Conservation (phyloP, 345 rosid species). For the Mercurialis annua region DNA sequence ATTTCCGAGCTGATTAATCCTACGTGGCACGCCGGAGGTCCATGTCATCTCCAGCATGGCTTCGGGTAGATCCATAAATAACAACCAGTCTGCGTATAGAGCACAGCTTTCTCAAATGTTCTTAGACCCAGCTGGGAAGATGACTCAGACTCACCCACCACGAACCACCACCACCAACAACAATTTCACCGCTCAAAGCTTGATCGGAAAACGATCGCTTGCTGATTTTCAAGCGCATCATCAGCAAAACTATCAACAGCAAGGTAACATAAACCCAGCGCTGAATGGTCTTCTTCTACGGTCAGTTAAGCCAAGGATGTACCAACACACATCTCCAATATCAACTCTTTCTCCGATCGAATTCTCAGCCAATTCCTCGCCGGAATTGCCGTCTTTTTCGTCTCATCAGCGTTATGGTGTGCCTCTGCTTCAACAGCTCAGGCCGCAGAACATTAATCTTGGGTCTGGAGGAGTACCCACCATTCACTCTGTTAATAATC, state of each 20-base stretch:
- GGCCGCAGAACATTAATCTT: constrained; percentile 20
- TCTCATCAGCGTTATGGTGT: constrained; percentile 50
- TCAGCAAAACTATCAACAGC: constrained; percentile 9
- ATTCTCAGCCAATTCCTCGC: constrained; percentile 32
- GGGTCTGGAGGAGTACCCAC: constrained; percentile 6
- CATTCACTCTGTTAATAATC: constrained; percentile 3
- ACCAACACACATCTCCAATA: constrained; percentile 43
- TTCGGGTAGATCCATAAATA: constrained; percentile 58
- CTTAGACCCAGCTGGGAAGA: constrained; percentile 48
- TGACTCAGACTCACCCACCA: constrained; percentile 47
- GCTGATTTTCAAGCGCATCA: constrained; percentile 61
- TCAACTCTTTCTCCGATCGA: constrained; percentile 44
- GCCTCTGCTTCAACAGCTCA: constrained; percentile 57
- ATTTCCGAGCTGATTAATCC: too few relatives aligned
- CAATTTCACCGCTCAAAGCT: constrained; percentile 10
- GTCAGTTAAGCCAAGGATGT: constrained; percentile 68
- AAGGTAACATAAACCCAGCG: constrained; percentile 33
- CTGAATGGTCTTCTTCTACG: constrained; percentile 50
- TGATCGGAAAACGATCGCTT: constrained; percentile 65
- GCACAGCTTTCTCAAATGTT: constrained; percentile 57
- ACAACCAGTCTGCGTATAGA: constrained; percentile 38
- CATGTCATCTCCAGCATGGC: constrained; percentile 43
- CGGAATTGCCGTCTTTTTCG: constrained; percentile 27
- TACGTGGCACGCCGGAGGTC: too few relatives aligned
- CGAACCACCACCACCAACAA: constrained; percentile 24